Percentiles rank a stretch among this genome's conserved stretches.
These are phyloP conservation scores for Talaromyces borbonicus DNA, from an alignment of 495 filamentous ascomycete species.

Conservation along the genomic window DNA sequence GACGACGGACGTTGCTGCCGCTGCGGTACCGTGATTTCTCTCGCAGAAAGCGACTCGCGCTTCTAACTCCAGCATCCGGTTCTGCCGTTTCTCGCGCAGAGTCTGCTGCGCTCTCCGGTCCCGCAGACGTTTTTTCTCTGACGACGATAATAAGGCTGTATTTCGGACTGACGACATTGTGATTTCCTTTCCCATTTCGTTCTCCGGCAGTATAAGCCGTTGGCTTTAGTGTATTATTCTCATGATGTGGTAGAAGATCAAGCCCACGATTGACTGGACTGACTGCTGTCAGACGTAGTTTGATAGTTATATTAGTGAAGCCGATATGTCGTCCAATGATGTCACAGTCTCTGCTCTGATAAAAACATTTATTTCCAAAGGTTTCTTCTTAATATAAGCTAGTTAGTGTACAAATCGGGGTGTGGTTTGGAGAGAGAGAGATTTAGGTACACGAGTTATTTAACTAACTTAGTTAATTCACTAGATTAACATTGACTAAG, in stretches of 20 bases:
- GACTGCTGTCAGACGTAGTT: neutral
- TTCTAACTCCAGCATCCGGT: constrained; percentile 15
- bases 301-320: too few relatives aligned
- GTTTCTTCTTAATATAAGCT: neutral
- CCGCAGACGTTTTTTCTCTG: constrained; percentile 18
- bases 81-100: constrained; percentile 18
- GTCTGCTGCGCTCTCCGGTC: constrained; percentile 22
- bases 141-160: constrained; percentile 6
- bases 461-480: too few relatives aligned
- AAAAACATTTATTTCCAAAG: too few relatives aligned
- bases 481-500: too few relatives aligned
- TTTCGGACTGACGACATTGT: constrained; percentile 3
- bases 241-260: too few relatives aligned
- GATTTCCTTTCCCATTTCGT: neutral
- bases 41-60: constrained; percentile 16
- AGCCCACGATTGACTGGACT: too few relatives aligned
- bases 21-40: constrained; percentile 15
- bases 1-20: too few relatives aligned
- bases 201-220: too few relatives aligned
- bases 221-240: neutral
- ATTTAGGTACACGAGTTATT: neutral
- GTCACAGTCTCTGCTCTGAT: neutral
- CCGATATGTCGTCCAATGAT: neutral
- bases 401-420: neutral
- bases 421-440: neutral